Base-by-base conservation (phyloP, 495 filamentous ascomycete species). In the Penicillium odoratum region DNA sequence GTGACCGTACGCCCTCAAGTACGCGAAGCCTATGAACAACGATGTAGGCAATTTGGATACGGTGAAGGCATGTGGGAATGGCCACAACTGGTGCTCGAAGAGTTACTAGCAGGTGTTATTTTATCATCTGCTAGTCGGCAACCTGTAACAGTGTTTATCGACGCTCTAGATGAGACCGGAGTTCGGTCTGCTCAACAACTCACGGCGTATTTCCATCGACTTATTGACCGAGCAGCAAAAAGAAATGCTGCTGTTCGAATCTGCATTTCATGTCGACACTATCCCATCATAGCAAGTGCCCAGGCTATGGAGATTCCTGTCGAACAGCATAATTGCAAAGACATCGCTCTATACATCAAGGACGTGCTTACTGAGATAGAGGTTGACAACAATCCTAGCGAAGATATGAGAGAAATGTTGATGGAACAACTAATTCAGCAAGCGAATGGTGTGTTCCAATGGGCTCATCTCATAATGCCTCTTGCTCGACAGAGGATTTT, bases 151-250 rank as follows among this genome's bases (percentile, higher is more conserved):
- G 16, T 64, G 25, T 60, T 67, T 51, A 56, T 67, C 30, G 64
- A 67, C 55, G 64, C 61, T 28, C 44, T 67, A 15, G 61, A 67
- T 55, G 64, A 67, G 50, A 45, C 59, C 26, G 63, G 62, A 16
- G 44, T 38, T 43, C 15, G 59, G 16, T 56, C 49, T 13, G 62
- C 59, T 48, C 48, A 53, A 11, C 18, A 44, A 31, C 48, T 60
- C 0, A 46, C 55, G 31, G 45, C 34, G 2, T 57, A 55, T 53
- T 65, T 61, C 25, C 59, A 65, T 40, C 34, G 46, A 5, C 52
- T 65, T 5, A 49, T 53, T 51, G 48, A 53, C 25, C 53, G 48
- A 2, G 53, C 52, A 21, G 48, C 15, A 28, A 13, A 34, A 33
- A 52, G 46, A 21, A 48, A 40, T 7, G 18, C 18, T 31, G 6